Percentiles rank a stretch among this genome's conserved stretches.
Evolutionary conservation across 2,329 filamentous ascomycete species (phyloP).

Genomic region (Diaporthe longicolla): DNA sequence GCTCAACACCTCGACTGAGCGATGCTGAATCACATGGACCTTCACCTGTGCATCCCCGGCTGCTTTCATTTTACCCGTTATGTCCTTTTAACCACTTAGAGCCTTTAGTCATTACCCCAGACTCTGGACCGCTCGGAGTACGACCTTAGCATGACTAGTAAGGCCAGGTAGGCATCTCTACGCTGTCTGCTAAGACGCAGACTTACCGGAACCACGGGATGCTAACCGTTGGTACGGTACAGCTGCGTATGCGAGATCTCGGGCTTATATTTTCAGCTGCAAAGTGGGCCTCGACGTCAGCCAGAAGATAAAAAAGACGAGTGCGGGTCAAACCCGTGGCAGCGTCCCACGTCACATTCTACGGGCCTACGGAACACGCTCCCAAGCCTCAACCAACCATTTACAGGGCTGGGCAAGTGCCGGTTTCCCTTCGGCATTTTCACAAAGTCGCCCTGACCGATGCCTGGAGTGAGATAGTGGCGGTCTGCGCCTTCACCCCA

Average conservation of each 20-base stretch:
- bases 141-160: constrained; percentile 33
- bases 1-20: constrained; percentile 4
- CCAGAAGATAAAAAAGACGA: background rate
- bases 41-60: constrained; percentile 12
- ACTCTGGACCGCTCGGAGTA: constrained; percentile 21
- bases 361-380: constrained; percentile 19
- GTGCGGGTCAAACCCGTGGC: constrained; percentile 15
- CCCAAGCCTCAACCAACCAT: constrained; percentile 11
- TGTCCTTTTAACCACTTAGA: constrained; percentile 26
- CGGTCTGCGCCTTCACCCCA: constrained; percentile 20
- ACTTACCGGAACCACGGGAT: constrained; percentile 28
- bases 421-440: constrained; percentile 19
- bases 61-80: constrained; percentile 16
- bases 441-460: constrained; percentile 12
- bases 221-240: constrained; percentile 19
- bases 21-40: constrained; percentile 19
- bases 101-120: background rate
- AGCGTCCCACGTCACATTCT: constrained; percentile 13
- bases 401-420: constrained; percentile 23
- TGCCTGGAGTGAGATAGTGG: constrained; percentile 19
- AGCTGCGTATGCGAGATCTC: constrained; percentile 25
- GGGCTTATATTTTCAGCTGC: constrained; percentile 7
- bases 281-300: constrained; percentile 18
- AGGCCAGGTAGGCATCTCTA: background rate
- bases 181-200: background rate